These are phyloP conservation scores for Solanum sejunctum DNA, from an alignment of 257 asterid species.

Conservation along the genomic window DNA sequence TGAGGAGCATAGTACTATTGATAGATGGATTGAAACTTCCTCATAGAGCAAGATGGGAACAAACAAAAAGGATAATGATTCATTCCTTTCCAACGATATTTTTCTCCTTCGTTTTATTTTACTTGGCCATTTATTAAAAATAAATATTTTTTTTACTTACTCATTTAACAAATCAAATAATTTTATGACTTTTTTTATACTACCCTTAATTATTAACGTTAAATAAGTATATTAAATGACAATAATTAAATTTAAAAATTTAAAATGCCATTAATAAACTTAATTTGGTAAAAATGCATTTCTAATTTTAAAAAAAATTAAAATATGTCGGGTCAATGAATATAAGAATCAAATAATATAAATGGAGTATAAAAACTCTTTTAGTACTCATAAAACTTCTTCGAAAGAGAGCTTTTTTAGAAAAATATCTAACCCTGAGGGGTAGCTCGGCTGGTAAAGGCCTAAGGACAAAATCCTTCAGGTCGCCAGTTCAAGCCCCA, in stretches of 20 bases:
- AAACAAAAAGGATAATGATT: neutral
- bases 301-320: too few species aligned
- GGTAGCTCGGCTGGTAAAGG: too few species aligned
- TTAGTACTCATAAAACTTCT: neutral
- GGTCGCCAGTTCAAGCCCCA: too few species aligned
- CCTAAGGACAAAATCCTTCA: too few species aligned
- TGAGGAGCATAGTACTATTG: neutral
- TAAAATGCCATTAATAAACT: neutral
- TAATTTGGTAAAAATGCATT: neutral
- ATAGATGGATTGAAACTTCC: neutral
- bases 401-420: neutral
- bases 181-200: too few species aligned
- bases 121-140: neutral
- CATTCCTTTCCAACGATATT: neutral
- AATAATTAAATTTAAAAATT: neutral
- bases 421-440: too few species aligned
- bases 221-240: too few species aligned
- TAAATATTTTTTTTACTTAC: neutral
- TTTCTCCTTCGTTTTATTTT: neutral
- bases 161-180: neutral
- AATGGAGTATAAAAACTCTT: neutral
- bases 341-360: neutral
- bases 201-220: too few species aligned
- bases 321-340: neutral
- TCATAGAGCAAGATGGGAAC: neutral